Evolutionary conservation across 1,284 basidiomycete genomes (phyloP), one percentile per base, ranked within the genome.

Genomic region (Athelia sp.): DNA sequence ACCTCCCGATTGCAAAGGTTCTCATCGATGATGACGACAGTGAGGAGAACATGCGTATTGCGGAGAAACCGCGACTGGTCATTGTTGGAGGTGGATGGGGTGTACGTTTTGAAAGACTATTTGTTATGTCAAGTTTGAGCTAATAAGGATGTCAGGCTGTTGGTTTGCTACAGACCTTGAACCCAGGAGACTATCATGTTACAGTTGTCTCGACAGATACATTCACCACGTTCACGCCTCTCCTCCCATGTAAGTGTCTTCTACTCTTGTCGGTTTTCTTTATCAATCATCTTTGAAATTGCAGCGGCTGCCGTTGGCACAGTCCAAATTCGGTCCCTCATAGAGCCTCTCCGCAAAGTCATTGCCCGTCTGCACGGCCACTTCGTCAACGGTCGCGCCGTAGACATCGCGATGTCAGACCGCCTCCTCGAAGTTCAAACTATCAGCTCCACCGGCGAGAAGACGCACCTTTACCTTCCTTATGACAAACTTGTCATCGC

Each of bases 401-500:
- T 90, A 17, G 94, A 98, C 63, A 64, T 98, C 29, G 88, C 88
- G 58, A 92, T 98, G 82, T 75, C 77, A 14, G 86, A 93, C 57
- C 82, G 85, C 14, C 71, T 97, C 10, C 62, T 98, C n/a, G 94
- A 98, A 65, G 84, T 98, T 50, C 82, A 94, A 64, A 82, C 84
- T 2, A 60, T 68, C 18, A 56, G 65, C 10, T 62, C 77, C 1
- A 69, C 75, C 32, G 84, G 84, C 6, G 67, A 70, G 18, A 76
- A 60, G 14, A 63, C 74, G 50, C 73, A 77, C 56, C 74, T 91
- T 43, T 96, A 95, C 61, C 72, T 95, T 46, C 92, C 93, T 80
- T 92, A 98, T 60, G 94, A 99, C 69, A 97, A 96, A 66, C 73
- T 99, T 23, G 71, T 99, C 40, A 90, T 99, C 54, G 94, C 96